Percentiles rank a stretch among this genome's conserved stretches.
These are phyloP conservation scores for Heterobasidion occidentale DNA, from an alignment of 1,284 basidiomycete species.

Conservation along the genomic window DNA sequence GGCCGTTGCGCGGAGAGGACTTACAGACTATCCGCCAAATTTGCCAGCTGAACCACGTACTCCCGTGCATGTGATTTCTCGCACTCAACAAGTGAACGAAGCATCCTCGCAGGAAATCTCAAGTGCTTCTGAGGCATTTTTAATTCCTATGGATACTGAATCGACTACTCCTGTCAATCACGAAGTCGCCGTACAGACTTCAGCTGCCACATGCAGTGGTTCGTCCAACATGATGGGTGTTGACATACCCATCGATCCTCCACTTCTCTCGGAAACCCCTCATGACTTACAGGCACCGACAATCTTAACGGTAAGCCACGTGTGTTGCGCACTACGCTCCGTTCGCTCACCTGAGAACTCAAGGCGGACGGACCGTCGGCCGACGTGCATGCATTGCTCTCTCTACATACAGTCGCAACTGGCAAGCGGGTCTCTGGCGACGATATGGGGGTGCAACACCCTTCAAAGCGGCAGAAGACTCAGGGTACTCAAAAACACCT, in stretches of 20 bases:
- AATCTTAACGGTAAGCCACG: too few relatives aligned
- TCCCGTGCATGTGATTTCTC: too few relatives aligned
- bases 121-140: background rate
- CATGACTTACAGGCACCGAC: too few relatives aligned
- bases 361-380: too few relatives aligned
- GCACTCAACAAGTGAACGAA: background rate
- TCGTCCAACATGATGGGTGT: background rate
- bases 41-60: background rate
- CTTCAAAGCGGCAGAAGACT: background rate
- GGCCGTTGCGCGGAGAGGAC: too few relatives aligned
- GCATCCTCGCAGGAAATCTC: background rate
- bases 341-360: too few relatives aligned
- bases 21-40: background rate
- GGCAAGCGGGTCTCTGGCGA: background rate
- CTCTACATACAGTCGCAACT: background rate
- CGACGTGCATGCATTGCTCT: background rate
- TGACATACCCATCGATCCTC: constrained; percentile 2
- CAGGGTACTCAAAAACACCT: constrained; percentile 6
- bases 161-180: background rate
- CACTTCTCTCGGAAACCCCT: background rate
- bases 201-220: background rate
- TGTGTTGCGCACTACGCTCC: too few relatives aligned
- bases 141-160: background rate
- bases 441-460: too few relatives aligned
- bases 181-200: background rate